Base-by-base conservation (phyloP, 225 moss, liverwort and hornwort genomes). In the Marchantia polymorpha region DNA sequence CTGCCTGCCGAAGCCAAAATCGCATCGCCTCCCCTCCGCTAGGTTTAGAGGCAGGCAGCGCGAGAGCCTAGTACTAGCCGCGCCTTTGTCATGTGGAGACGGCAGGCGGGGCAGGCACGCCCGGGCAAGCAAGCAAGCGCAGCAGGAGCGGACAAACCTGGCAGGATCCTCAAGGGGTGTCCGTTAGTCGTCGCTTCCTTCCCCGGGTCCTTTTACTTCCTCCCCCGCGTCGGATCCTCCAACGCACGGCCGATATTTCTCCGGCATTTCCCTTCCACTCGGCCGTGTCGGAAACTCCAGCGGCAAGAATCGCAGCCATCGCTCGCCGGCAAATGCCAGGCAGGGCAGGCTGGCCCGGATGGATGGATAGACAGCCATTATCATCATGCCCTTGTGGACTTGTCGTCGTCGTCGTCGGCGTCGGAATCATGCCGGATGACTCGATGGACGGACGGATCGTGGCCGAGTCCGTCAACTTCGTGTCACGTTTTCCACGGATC, bases 171-270 rank as follows among this genome's bases (percentile, higher is more conserved):
- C 73, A 73, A 73, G 27, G 23, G 73, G 73, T 73, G 73, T 52
- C n/a, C 53, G 73, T 54, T 15, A 26, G 53, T 73, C 73, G 73
- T 73, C 73, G 73, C 53, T 73, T 73, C 73, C 73, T 73, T 29
- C 73, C 10, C 73, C 23, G 16, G 73, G 56, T 56, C 49, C 23
- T 19, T 53, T 53, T 53, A 23, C 49, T 54, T 55, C 53, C n/a
- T 54, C 14, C 53, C 73, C 5, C 39, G 5, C 73, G 73, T 53
- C 72, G 15, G 73, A 73, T 73, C 23, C 17, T 7, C 15, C 0
- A 25, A 26, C 73, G 3, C 11, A 72, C 53, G 52, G 73, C 15
- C 52, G 15, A 73, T 25, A 53, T 23, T 73, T 53, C 23, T 25
- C 19, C 56, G 9, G 14, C 1, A 5, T 39, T 19, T 52, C 26